These are phyloP conservation scores for Lachancea thermotolerans DNA, from an alignment of 805 yeast genomes.

Conservation along the genomic window DNA sequence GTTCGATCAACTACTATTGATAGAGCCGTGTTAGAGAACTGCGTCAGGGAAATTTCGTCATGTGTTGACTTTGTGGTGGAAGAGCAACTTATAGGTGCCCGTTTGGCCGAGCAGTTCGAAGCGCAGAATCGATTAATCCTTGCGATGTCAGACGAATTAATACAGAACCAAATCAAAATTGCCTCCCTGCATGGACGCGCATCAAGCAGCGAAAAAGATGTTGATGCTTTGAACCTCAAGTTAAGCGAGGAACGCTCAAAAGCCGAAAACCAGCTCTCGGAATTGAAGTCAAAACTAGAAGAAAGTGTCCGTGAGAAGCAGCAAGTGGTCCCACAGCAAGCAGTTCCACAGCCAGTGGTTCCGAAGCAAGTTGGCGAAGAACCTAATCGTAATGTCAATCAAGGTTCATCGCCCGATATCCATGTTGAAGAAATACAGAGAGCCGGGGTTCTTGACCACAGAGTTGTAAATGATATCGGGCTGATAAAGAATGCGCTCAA, in stretches of 20 bases:
- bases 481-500: conserved; percentile 1
- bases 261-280: background rate
- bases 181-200: conserved; percentile 11
- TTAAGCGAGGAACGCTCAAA: background rate
- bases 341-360: no score
- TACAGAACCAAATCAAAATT: conserved; percentile 17
- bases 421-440: background rate
- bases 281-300: background rate
- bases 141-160: conserved; percentile 15
- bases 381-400: no score
- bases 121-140: background rate
- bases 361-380: no score
- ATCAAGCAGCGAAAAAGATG: background rate
- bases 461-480: conserved; percentile 1
- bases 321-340: no score
- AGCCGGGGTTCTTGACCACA: conserved; percentile 1
- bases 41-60: no score
- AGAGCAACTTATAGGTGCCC: no score
- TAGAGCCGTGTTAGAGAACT: no score
- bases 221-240: background rate
- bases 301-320: no score
- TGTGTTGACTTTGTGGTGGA: no score
- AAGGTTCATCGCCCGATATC: no score
- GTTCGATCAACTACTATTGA: no score
- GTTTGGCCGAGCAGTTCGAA: background rate